Evolutionary conservation across 106 monocot genomes (phyloP), one percentile per base, ranked within the genome.

Genomic region (Narthecium ossifragum): DNA sequence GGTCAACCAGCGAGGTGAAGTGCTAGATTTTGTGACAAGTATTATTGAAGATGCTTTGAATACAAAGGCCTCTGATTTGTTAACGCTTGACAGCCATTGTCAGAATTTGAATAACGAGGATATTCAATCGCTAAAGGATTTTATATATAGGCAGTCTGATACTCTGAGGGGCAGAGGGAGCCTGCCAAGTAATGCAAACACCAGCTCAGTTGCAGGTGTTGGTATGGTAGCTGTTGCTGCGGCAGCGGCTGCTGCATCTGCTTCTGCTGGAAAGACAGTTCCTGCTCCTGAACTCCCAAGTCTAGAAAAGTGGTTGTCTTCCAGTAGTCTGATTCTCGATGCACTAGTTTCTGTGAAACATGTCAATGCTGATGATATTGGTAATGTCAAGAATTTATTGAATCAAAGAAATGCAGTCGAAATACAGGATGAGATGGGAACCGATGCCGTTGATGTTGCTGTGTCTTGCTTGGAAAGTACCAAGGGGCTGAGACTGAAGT

Each of bases 221-320:
- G 91, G 91, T 56, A 84, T 91, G 66, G 86, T 80, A 21, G 91
- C 98, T 26, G 87, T 77, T 26, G 96, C 96, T 3, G 91, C 87
- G 0, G 90, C 90, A 18, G 90, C 86, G 7, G 98, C 98, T 1
- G 90, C 90, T 47, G 86, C 84, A 50, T 85, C 98, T 20, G 73
- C 84, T 54, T 57, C 84, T 49, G 58, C 82, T 72, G 84, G 78
- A 31, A 99, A 91, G 58, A 14, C 61, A 26, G 18, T 73, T 24
- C 79, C 20, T 67, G 70, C 79, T 36, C 79, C 84, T 60, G 79
- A 85, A 61, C 80, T 99, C 23, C 98, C 82, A 8, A 69, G 62
- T 62, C 14, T 99, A 20, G 84, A 99, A 47, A 77, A 57, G 17
- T 99, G 90, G 90, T 57, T 80, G 29, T 71, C 72, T 64, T 62